Conservation (phyloP, 306 rosid genomes). For the Begonia masoniana region DNA sequence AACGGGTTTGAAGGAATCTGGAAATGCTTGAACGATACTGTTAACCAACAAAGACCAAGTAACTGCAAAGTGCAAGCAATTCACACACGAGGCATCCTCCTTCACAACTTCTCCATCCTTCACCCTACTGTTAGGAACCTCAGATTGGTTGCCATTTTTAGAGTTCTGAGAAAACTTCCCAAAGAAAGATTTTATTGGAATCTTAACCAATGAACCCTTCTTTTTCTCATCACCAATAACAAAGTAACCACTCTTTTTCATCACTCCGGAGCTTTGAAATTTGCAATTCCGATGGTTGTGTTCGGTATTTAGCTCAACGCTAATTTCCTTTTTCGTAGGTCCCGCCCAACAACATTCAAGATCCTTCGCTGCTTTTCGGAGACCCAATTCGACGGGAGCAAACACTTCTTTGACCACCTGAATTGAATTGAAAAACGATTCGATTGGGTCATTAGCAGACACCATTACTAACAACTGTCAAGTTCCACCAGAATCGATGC, state of each 20-base stretch:
- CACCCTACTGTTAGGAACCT: constrained; percentile 13
- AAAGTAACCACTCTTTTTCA: constrained; percentile 37
- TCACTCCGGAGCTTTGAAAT: constrained; percentile 53
- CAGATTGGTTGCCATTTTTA: constrained; percentile 29
- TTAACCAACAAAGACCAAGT: constrained; percentile 66
- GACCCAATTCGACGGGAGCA: constrained; percentile 61
- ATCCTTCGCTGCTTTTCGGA: constrained; percentile 77
- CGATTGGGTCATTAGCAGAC: constrained; percentile 65
- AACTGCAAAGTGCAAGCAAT: constrained; percentile 75
- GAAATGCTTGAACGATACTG: constrained; percentile 68
- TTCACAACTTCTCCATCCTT: constrained; percentile 28
- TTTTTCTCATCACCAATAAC: constrained; percentile 35
- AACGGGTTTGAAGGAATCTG: constrained; percentile 59
- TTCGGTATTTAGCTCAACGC: constrained; percentile 35
- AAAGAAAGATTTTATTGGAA: constrained; percentile 52
- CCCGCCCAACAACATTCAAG: constrained; percentile 71
- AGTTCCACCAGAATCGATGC: constrained; percentile 4
- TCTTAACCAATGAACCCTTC: constrained; percentile 44
- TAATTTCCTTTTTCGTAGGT: constrained; percentile 29
- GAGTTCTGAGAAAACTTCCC: constrained; percentile 55
- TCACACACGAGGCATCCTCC: constrained; percentile 52
- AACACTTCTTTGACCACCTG: constrained; percentile 64
- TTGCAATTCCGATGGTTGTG: constrained; percentile 22
- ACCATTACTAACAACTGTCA: constrained; percentile 48
- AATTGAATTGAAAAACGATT: constrained; percentile 78